Base-by-base conservation (phyloP, 768 basidiomycete genomes). In the Imleria badia region DNA sequence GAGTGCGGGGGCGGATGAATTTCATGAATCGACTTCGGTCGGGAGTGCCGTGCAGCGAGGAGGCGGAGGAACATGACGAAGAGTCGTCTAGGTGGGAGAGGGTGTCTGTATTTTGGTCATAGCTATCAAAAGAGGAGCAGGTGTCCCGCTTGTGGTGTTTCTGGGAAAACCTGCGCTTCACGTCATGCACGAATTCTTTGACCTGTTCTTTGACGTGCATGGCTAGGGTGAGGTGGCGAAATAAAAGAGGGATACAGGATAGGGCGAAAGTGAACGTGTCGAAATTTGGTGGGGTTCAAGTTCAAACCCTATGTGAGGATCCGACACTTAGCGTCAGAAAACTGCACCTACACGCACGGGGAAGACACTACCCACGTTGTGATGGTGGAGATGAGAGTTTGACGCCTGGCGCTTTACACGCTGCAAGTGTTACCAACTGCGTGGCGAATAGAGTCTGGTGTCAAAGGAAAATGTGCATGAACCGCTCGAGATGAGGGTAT, bases 141-240 rank as follows among this genome's bases (percentile, higher is more conserved):
- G 60, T 58, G 4, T 54, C 52, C 19, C 62, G 61, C 31, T n/a
- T n/a, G n/a, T 56, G 63, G 50, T 39, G 65, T 43, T 61, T 71
- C 6, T 60, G 52, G 19, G 71, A 73, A 19, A 71, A 61, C 45
- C 48, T 69, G 48, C 64, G 70, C 47, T 71, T 72, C 30, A 73
- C 66, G 13, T 65, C 69, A 12, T 72, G 62, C 13, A 71, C 64
- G 22, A 71, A 60, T 0, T 62, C 67, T 23, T 63, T 67, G 40
- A 71, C 67, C 1, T 64, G 58, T 17, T 64, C 60, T 45, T 66
- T 68, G 62, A 70, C 66, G 26, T 72, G 69, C 71, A 72, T 71
- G 20, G 48, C 44, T 29, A 26, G 31, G 11, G 41, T 20, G 6
- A 19, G 4, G 38, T 14, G 43, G 41, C 17, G 38, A 13, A 33